Evolutionary conservation across 1,284 basidiomycete species (phyloP).

Genomic region (Bondarzewia mesenterica): DNA sequence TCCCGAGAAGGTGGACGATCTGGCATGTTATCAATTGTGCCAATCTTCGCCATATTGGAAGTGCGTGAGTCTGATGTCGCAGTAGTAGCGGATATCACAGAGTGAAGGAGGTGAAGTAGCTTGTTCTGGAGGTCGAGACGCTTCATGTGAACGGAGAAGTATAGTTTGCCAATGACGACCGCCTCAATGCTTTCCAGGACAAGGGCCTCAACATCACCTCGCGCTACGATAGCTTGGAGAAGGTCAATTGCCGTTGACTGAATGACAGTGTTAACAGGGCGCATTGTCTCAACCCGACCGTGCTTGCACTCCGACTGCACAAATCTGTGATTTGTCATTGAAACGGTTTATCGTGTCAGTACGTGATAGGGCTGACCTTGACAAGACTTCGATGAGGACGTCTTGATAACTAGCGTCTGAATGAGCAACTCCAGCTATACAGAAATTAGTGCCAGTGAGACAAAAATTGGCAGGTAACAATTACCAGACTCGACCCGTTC

Average conservation of each 20-base stretch:
- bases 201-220: constrained; percentile 64
- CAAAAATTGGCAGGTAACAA: constrained; percentile 11
- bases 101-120: constrained; percentile 85
- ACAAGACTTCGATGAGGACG: constrained; percentile 57
- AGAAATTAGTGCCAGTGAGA: constrained; percentile 12
- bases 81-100: constrained; percentile 54
- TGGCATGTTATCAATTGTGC: constrained; percentile 2
- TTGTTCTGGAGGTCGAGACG: constrained; percentile 87
- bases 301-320: constrained; percentile 67
- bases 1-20: constrained; percentile 6
- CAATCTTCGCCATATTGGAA: constrained; percentile 12
- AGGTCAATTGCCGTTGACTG: constrained; percentile 77
- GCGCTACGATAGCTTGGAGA: constrained; percentile 73
- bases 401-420: constrained; percentile 68
- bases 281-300: constrained; percentile 41
- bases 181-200: constrained; percentile 62
- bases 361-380: constrained; percentile 44
- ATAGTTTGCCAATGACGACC: constrained; percentile 69
- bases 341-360: background rate
- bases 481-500: constrained; percentile 52
- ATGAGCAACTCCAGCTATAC: constrained; percentile 40
- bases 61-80: constrained; percentile 16
- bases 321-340: constrained; percentile 36
- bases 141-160: constrained; percentile 58
- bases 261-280: constrained; percentile 51